Evolutionary conservation across 192 early-diverging fungal genomes (phyloP), one percentile per base, ranked within the genome.

Genomic region (Entomortierella chlamydospora): DNA sequence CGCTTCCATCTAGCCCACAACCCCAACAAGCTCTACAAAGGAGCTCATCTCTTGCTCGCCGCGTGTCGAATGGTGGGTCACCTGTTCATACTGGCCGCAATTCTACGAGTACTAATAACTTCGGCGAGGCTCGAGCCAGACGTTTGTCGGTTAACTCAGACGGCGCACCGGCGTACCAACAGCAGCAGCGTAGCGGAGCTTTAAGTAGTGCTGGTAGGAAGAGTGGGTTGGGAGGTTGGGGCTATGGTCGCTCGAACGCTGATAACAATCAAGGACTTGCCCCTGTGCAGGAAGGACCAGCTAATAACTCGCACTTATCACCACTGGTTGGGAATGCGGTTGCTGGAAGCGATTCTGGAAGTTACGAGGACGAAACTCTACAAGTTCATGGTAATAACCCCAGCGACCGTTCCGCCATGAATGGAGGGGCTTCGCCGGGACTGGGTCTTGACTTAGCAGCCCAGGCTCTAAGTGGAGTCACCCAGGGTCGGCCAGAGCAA

Each of bases 401-500:
- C 28, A 55, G 63, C 39, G 72, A 73, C 11, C 56, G 72, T 4
- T 61, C 70, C 9, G 61, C 59, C 5, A 56, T 70, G 43, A 81
- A 37, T 23, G 55, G 51, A 34, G 61, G 18, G 0, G 41, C 73
- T 8, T 78, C 82, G 0, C 71, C 78, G n/a, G 73, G 73, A 18
- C 69, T 72, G 15, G 83, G 76, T 15, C 18, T 72, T 4, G 73
- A 81, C 39, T 31, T 82, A 43, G 60, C 60, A 8, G 41, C 49
- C 1, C 52, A 62, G 29, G 65, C 69, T 2, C 55, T 70, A 10
- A 76, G 57, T 67, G 82, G 77, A 3, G 71, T 78, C 20, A 53
- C 62, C 37, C 62, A 82, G 64, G 64, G 76, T 60, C 52, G 60
- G 15, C 25, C 83, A 4, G 88, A 89, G 41, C 42, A 77, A 12